Conservation (phyloP, 441 rosid genomes). For the Manihot esculenta region DNA sequence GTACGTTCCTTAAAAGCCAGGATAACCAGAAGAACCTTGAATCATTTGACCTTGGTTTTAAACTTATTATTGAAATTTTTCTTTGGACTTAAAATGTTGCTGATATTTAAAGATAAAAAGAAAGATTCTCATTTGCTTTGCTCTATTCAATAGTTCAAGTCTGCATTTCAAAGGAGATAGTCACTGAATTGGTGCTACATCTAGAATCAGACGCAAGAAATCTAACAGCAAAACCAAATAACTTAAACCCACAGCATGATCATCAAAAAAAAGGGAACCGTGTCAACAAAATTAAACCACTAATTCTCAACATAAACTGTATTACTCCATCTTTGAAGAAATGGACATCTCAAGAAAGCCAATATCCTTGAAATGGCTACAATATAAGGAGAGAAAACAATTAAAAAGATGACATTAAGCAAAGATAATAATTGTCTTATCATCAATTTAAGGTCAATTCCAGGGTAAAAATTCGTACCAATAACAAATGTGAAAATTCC, state of each 20-base stretch:
- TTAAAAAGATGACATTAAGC: not conserved
- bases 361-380: constrained; percentile 23
- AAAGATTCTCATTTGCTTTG: constrained; percentile 23
- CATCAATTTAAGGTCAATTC: constrained; percentile 9
- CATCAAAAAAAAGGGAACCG: constrained; percentile 30
- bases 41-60: constrained; percentile 24
- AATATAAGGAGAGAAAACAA: constrained; percentile 18
- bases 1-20: constrained; percentile 33
- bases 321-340: constrained; percentile 34
- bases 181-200: constrained; percentile 1
- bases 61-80: constrained; percentile 28
- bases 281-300: constrained; percentile 21
- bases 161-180: constrained; percentile 17
- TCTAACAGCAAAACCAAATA: constrained; percentile 23
- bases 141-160: constrained; percentile 28
- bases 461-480: constrained; percentile 50
- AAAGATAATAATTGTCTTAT: not conserved
- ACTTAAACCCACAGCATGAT: constrained; percentile 31
- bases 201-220: constrained; percentile 20
- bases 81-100: not conserved
- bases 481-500: constrained; percentile 80
- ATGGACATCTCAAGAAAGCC: constrained; percentile 22
- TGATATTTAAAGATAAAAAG: constrained; percentile 4
- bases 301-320: constrained; percentile 24
- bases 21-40: constrained; percentile 28